Percentiles rank a stretch among this genome's conserved stretches.
phyloP scores from a whole-genome alignment of 192 early-diverging fungal species.

The Blastocladiella britannica region DNA sequence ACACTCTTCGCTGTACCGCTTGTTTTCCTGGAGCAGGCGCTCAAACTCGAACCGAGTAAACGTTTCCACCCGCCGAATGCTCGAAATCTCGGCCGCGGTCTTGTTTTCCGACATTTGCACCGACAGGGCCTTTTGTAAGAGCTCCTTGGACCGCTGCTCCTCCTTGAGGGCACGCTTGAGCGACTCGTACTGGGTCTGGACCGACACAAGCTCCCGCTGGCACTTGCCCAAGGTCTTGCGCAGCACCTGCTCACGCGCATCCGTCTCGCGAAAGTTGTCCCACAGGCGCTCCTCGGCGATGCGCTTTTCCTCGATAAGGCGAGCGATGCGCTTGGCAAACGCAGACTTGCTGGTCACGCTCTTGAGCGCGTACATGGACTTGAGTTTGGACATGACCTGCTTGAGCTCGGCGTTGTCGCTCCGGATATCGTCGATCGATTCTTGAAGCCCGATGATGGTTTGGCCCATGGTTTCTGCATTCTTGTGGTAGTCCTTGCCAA shows the following conservation, averaged over 20 bases:
- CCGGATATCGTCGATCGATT: background rate
- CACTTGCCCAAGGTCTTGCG: slow-evolving; percentile 9
- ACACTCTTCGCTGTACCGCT: too few species aligned
- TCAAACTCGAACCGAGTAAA: slow-evolving; percentile 1
- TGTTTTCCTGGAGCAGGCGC: background rate
- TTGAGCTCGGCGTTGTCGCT: background rate
- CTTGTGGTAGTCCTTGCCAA: background rate
- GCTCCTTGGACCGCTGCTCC: background rate
- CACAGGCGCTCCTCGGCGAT: slow-evolving; percentile 7
- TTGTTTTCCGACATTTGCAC: background rate
- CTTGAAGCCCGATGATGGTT: background rate
- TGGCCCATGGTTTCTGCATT: background rate
- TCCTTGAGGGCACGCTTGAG: background rate
- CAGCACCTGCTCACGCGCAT: slow-evolving; percentile 8
- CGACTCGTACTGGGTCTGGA: background rate
- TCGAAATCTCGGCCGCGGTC: background rate
- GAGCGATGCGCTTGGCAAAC: background rate
- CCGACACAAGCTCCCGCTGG: background rate
- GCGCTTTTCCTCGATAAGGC: background rate
- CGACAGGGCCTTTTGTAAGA: background rate
- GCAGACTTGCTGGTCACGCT: background rate
- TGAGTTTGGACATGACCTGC: background rate
- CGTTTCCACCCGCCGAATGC: background rate
- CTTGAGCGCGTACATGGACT: background rate
- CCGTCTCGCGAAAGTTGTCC: slow-evolving; percentile 9